Conservation (phyloP, 257 asterid genomes). For the Capsicum rhomboideum region DNA sequence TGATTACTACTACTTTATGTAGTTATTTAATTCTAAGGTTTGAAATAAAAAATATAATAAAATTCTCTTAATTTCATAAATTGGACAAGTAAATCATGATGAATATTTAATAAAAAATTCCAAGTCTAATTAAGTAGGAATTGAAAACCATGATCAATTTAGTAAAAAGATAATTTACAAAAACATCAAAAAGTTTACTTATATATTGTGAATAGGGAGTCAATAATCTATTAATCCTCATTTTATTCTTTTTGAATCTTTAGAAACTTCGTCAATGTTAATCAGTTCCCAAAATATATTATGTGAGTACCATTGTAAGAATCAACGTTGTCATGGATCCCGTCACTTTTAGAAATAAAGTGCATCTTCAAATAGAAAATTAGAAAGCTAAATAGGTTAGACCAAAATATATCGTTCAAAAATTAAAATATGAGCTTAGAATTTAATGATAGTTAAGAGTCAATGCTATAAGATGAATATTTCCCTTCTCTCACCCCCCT, state of each 20-base stretch:
- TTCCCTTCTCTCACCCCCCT: neutral
- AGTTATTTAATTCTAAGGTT: no score
- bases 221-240: neutral
- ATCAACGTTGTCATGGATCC: neutral
- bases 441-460: no score
- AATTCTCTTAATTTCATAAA: no score
- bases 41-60: no score
- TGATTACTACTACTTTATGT: no score
- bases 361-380: neutral
- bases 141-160: no score
- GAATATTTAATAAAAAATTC: no score
- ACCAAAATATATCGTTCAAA: neutral
- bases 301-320: neutral
- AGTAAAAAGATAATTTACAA: no score
- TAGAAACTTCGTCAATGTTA: neutral
- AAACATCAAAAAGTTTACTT: no score
- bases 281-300: neutral
- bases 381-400: neutral
- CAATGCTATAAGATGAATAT: neutral
- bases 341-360: neutral
- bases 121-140: no score
- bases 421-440: neutral
- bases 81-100: no score
- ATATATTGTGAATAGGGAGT: no score
- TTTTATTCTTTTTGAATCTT: neutral